Evolutionary conservation across 108 stramenopile species (phyloP), one percentile per base, ranked within the genome.

Genomic region (Cylindrotheca fusiformis): DNA sequence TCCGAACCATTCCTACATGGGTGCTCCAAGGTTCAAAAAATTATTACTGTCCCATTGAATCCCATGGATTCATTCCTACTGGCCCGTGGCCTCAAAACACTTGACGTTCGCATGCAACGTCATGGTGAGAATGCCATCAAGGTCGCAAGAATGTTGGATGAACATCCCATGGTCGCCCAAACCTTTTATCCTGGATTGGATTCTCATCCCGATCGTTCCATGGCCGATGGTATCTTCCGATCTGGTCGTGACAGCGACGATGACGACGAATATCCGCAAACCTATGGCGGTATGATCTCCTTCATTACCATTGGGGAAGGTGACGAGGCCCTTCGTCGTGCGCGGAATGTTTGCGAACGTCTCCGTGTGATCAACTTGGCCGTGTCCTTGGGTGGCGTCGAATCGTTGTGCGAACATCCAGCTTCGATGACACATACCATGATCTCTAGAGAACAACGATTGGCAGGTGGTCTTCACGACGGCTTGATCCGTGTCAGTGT

Each of bases 61-160:
- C 94, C 95, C 1, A 86, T 91, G 75, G 95, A 95, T 64, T 85
- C 77, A 58, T 96, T 88, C 73, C 73, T 96, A 57, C 77, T 82
- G 32, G 77, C 86, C 36, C 70, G 95, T 26, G 95, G 95, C 32
- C 76, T 95, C 52, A 90, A 90, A 60, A 96, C 95, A 5, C 71
- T 96, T 24, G 84, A 91, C 62, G 66, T 96, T 14, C 85, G 96
- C 28, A 93, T 96, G 89, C 51, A 63, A 63, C 25, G 63, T 31
- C 63, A 63, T 23, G 63, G 51, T 36, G 70, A 80, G 30, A 87
- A 86, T 52, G 91, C 91, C 36, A 20, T 79, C 24, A 69, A 62
- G 48, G 62, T 93, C 2, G 88, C 91, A 30, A 32, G 67, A 46
- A 67, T 80, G 63, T 59, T 93, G 17, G 84, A 83, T 71, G 68